Evolutionary conservation across 2,329 filamentous ascomycete genomes (phyloP), one percentile per base, ranked within the genome.

Genomic region (Didymella arachidicola): DNA sequence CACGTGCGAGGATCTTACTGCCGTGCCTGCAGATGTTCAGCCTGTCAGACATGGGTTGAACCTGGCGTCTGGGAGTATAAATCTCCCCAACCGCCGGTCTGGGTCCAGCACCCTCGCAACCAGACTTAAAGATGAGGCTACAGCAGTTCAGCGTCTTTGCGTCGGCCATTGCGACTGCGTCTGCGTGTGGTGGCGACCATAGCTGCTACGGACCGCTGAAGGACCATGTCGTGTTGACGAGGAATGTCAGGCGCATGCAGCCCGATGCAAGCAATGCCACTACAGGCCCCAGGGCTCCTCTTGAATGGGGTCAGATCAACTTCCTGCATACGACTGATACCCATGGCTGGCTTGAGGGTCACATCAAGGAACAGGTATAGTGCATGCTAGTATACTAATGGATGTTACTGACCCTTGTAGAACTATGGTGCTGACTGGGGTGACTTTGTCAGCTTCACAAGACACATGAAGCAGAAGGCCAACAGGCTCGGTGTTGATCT

Each of bases 401-500:
- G 5, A 7, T 30, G 3, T 19, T 22, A 26, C 42, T 59, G 34
- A 59, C 12, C 4, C 8, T 14, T 16, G n/a, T n/a, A 59, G 65
- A 87, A 87, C 67, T 88, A 87, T 60, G 85, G 86, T 39, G 86
- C 86, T 2, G 87, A 89, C 68, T 89, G 86, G 85, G 87, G 87
- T 25, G 87, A 89, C 70, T 88, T 84, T 71, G 84, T 86, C 41
- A 83, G 83, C 53, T 88, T 89, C 67, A 80, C 83, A 12, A 81
- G 80, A 48, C 82, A 82, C 61, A 87, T 89, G 84, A 85, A 84
- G 72, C 75, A 83, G 54, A 85, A 83, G 65, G 86, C 87, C 4
- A 77, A 78, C 19, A 78, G 81, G 12, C 77, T 87, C 62, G 82
- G 82, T 10, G 86, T 88, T 6, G 87, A 89, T 64, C 67, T 88